Conservation (phyloP, 1,284 basidiomycete species). For the Ceratobasidium sp. region DNA sequence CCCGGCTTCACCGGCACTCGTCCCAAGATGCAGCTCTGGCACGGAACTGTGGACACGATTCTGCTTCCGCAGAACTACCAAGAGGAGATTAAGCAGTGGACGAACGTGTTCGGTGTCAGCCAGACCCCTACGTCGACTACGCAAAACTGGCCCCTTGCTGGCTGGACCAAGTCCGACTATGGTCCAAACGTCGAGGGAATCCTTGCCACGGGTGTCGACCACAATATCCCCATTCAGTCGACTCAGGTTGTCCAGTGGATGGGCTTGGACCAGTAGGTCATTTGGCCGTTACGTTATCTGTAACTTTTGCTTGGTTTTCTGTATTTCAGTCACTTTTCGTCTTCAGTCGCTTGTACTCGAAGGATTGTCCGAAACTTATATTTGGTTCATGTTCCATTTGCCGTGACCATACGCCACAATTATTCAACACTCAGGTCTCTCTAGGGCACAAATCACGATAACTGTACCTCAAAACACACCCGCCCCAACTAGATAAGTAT, state of each 20-base stretch:
- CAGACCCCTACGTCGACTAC: conserved; percentile 59
- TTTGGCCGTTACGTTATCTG: no score
- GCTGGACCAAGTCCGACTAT: conserved; percentile 63
- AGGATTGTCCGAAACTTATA: no score
- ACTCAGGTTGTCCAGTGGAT: conserved; percentile 6
- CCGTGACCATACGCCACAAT: no score
- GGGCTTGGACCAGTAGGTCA: conserved; percentile 1
- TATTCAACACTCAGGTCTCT: no score
- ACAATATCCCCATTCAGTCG: conserved; percentile 7
- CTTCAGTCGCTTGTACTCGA: no score
- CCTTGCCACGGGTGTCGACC: conserved; percentile 56
- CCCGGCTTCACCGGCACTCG: conserved; percentile 66
- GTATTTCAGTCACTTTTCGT: no score
- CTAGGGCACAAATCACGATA: background rate
- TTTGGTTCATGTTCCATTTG: no score
- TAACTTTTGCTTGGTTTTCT: no score
- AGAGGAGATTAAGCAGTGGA: conserved; percentile 67
- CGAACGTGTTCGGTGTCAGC: conserved; percentile 63
- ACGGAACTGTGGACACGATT: conserved; percentile 66
- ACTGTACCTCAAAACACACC: conserved; percentile 77
- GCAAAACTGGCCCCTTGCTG: conserved; percentile 59
- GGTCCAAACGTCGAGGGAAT: conserved; percentile 65
- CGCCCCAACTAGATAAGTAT: conserved; percentile 86
- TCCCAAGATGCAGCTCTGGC: conserved; percentile 69
- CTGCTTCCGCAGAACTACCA: conserved; percentile 67